Evolutionary conservation across 2,329 filamentous ascomycete species (phyloP).

Genomic region (Colletotrichum salicis): DNA sequence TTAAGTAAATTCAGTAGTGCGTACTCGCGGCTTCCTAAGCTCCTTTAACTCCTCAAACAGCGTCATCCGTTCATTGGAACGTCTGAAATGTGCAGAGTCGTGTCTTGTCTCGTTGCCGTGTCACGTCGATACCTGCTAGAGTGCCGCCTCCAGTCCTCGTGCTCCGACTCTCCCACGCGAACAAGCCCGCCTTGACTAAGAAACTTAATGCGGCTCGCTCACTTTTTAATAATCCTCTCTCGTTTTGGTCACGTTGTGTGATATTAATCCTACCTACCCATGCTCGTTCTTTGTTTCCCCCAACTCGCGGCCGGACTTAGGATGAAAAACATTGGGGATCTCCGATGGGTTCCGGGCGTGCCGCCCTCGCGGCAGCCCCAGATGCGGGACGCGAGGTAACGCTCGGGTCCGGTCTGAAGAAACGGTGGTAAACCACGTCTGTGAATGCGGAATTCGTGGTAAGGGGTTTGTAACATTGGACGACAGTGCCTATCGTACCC

Average conservation of each 20-base stretch:
- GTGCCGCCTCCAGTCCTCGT: not conserved
- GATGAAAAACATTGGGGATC: constrained; percentile 14
- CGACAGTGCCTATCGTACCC: not conserved
- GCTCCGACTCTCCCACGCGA: not conserved
- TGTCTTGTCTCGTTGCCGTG: not conserved
- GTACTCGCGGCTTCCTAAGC: not conserved
- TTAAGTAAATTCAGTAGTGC: not conserved
- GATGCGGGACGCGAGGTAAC: not conserved
- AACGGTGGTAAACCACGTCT: not conserved
- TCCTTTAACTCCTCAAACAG: constrained; percentile 2
- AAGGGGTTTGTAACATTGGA: not conserved
- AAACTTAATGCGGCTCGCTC: not conserved
- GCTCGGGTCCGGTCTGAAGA: not conserved
- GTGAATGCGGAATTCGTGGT: not conserved
- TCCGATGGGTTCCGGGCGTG: constrained; percentile 9
- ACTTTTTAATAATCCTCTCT: too few species aligned
- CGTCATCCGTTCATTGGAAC: not conserved
- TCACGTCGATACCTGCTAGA: not conserved
- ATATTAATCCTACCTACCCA: not conserved
- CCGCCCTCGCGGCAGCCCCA: not conserved
- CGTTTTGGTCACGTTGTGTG: not conserved
- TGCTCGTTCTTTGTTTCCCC: not conserved
- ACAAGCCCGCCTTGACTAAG: not conserved
- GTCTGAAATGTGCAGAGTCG: not conserved
- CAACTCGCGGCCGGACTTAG: not conserved